Evolutionary conservation across 805 yeast species (phyloP).

Genomic region (Saturnispora silvae): DNA sequence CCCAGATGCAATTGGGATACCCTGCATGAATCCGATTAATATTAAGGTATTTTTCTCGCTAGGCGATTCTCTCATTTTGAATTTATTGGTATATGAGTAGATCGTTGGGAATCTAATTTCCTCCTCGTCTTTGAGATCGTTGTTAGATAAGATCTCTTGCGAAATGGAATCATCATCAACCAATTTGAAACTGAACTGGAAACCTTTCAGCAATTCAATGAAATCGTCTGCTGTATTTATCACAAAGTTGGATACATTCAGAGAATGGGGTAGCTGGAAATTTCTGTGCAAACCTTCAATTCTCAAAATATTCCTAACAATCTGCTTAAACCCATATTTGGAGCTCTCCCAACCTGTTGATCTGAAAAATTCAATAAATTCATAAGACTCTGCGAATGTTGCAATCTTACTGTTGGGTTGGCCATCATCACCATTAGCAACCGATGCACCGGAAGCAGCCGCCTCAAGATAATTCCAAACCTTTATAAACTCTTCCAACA

Average conservation of each 20-base stretch:
- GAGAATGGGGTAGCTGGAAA: neutral
- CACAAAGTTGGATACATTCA: no score
- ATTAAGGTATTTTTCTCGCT: conserved; percentile 40
- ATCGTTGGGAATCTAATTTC: conserved; percentile 20
- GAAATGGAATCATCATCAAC: conserved; percentile 30
- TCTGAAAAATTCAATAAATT: conserved; percentile 25
- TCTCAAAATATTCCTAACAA: conserved; percentile 27
- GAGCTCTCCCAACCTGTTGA: conserved; percentile 33
- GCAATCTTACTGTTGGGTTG: conserved; percentile 8
- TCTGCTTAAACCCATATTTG: conserved; percentile 8
- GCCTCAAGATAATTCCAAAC: conserved; percentile 12
- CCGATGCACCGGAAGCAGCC: no score
- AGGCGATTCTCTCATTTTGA: conserved; percentile 23
- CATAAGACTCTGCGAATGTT: conserved; percentile 6
- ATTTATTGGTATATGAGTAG: conserved; percentile 19
- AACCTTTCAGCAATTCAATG: conserved; percentile 43
- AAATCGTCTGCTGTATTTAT: conserved; percentile 2
- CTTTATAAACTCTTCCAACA: conserved; percentile 10
- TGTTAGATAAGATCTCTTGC: conserved; percentile 23
- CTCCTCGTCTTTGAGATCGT: conserved; percentile 14
- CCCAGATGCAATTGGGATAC: conserved; percentile 31
- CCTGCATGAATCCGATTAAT: conserved; percentile 8
- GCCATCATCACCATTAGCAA: no score
- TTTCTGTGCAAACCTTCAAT: conserved; percentile 15
- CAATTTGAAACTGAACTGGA: conserved; percentile 48